phyloP scores from a whole-genome alignment of 2,329 filamentous ascomycete genomes.

The Phialocephala subalpina region DNA sequence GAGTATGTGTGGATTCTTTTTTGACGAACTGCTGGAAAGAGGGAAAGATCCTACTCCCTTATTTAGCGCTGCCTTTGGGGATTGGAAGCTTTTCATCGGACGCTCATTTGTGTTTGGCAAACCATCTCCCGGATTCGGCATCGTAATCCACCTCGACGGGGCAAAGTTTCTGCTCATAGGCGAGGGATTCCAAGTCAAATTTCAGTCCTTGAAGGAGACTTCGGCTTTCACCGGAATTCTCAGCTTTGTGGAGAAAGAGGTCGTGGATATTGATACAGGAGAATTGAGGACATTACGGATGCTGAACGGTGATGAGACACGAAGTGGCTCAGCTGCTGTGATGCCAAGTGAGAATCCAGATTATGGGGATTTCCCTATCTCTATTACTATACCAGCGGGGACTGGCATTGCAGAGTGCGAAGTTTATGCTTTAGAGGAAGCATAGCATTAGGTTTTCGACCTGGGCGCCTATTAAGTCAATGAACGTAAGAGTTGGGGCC shows the following conservation, averaged over 20 bases:
- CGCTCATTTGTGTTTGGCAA: conserved; percentile 56
- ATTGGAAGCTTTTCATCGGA: conserved; percentile 49
- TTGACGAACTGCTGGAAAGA: conserved; percentile 46
- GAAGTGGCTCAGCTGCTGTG: conserved; percentile 55
- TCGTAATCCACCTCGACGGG: conserved; percentile 48
- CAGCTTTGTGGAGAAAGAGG: conserved; percentile 51
- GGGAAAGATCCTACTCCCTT: conserved; percentile 43
- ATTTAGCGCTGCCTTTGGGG: conserved; percentile 42
- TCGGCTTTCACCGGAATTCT: conserved; percentile 53
- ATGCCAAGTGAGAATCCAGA: conserved; percentile 63
- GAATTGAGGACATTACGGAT: conserved; percentile 47
- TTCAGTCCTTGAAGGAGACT: conserved; percentile 41
- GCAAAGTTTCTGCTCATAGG: conserved; percentile 53
- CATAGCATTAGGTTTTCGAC: too few relatives aligned
- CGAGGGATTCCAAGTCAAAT: conserved; percentile 52
- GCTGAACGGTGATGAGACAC: conserved; percentile 55
- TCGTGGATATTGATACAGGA: conserved; percentile 46
- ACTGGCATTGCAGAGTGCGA: conserved; percentile 56
- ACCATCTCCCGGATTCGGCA: conserved; percentile 50
- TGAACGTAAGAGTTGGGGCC: too few relatives aligned
- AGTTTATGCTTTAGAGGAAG: conserved; percentile 44
- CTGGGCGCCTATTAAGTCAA: too few relatives aligned
- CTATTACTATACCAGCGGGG: conserved; percentile 59
- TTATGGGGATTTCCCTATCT: conserved; percentile 63
- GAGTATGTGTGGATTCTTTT: conserved; percentile 51